These are phyloP conservation scores for Sparassis latifolia DNA, from an alignment of 1,284 basidiomycete genomes.

Conservation along the genomic window DNA sequence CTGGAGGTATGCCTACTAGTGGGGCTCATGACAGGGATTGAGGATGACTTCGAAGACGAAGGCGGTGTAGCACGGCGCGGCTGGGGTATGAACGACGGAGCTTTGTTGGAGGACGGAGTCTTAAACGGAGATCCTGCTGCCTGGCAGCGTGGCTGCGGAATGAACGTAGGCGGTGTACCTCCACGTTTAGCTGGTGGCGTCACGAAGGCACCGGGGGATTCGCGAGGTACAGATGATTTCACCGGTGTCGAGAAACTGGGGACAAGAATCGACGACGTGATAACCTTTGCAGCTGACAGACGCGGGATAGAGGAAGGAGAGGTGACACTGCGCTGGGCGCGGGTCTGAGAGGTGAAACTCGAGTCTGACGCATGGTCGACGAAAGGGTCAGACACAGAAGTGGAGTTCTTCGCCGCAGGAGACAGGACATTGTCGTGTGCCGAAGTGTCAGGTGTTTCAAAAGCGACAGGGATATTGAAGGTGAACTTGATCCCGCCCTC, in stretches of 20 bases:
- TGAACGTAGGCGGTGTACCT: slow-evolving; percentile 38
- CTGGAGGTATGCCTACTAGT: slow-evolving; percentile 21
- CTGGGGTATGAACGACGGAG: slow-evolving; percentile 47
- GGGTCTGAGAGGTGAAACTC: slow-evolving; percentile 11
- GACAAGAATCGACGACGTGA: slow-evolving; percentile 21
- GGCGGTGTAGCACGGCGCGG: slow-evolving; percentile 27
- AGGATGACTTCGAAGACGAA: slow-evolving; percentile 16
- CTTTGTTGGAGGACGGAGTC: slow-evolving; percentile 22
- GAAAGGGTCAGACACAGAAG: slow-evolving; percentile 15
- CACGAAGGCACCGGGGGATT: slow-evolving; percentile 23
- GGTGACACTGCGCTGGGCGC: slow-evolving; percentile 13
- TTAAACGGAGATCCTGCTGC: slow-evolving; percentile 25
- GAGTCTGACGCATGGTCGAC: slow-evolving; percentile 25
- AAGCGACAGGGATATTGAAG: slow-evolving; percentile 44
- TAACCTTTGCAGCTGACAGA: slow-evolving; percentile 28
- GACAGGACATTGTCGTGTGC: slow-evolving; percentile 10
- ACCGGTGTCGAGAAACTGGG: slow-evolving; percentile 12
- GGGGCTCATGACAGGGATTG: slow-evolving; percentile 25
- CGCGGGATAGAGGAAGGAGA: slow-evolving; percentile 52
- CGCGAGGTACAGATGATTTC: slow-evolving; percentile 14
- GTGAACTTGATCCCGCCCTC: slow-evolving; percentile 65
- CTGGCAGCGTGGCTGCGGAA: slow-evolving; percentile 38
- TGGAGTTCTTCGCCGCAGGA: slow-evolving; percentile 7
- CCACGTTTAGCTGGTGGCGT: slow-evolving; percentile 45
- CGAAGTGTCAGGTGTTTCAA: slow-evolving; percentile 6